Percentiles rank a stretch among this genome's conserved stretches.
Evolutionary conservation across 1,284 basidiomycete genomes (phyloP).

Genomic region (Sporisorium exsertum): DNA sequence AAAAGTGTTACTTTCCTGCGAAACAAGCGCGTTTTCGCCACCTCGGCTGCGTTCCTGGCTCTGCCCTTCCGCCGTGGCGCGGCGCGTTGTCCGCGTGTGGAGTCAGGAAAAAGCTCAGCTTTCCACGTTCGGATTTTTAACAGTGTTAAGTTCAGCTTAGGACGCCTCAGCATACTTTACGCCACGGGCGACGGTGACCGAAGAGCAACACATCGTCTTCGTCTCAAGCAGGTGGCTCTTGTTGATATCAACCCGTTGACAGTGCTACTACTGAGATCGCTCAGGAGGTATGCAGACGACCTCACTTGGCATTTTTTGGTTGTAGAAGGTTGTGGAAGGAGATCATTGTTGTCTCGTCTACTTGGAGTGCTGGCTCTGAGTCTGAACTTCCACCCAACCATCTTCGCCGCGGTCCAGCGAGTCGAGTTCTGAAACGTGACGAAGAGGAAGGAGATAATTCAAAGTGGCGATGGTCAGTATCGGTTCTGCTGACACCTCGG

Average conservation of each 20-base stretch:
- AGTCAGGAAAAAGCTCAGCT: conserved; percentile 11
- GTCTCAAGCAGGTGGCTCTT: too few species aligned
- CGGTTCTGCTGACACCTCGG: background rate
- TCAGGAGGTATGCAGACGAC: too few species aligned
- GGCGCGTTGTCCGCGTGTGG: conserved; percentile 24
- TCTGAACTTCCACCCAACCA: conserved; percentile 45
- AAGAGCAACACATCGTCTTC: conserved; percentile 1
- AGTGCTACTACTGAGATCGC: too few species aligned
- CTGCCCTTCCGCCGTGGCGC: conserved; percentile 6
- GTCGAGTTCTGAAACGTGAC: conserved; percentile 22
- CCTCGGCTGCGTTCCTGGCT: conserved; percentile 1
- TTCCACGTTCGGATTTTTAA: background rate
- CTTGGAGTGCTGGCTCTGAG: conserved; percentile 39
- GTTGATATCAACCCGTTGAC: too few species aligned
- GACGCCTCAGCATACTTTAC: background rate
- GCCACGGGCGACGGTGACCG: background rate
- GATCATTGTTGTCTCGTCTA: too few species aligned
- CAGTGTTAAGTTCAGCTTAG: background rate
- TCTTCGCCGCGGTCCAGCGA: conserved; percentile 39
- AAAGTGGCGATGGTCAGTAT: background rate
- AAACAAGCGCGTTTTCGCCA: conserved; percentile 27
- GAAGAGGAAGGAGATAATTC: background rate
- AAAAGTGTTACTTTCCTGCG: conserved; percentile 41
- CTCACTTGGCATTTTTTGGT: too few species aligned
- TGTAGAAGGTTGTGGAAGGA: too few species aligned